These are phyloP conservation scores for Collybiopsis confluens DNA, from an alignment of 768 basidiomycete genomes.

Conservation along the genomic window DNA sequence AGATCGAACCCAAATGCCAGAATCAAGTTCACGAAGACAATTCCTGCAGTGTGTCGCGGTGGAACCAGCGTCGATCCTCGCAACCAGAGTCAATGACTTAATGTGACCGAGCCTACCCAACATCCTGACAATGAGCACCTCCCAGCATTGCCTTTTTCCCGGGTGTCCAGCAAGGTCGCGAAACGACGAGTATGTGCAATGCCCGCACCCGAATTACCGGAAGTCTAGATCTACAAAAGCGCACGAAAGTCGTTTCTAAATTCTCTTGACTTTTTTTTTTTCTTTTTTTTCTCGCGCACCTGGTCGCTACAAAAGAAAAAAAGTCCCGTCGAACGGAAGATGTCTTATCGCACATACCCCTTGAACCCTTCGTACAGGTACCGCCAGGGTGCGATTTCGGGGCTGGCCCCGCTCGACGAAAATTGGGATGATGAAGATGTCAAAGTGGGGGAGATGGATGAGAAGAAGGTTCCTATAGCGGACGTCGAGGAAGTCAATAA, in stretches of 20 bases:
- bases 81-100: too few species aligned
- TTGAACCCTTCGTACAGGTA: background rate
- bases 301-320: background rate
- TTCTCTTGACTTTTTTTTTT: background rate
- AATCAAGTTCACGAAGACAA: too few species aligned
- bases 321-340: background rate
- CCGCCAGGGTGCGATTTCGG: background rate
- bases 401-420: conserved; percentile 4
- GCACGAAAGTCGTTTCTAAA: too few species aligned
- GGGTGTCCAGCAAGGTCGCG: too few species aligned
- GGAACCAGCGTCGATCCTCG: too few species aligned
- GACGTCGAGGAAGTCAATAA: background rate
- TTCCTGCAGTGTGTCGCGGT: too few species aligned
- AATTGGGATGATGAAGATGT: background rate
- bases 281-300: conserved; percentile 7
- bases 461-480: background rate
- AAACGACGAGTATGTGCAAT: too few species aligned
- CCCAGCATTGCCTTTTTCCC: too few species aligned
- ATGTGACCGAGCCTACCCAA: too few species aligned
- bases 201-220: background rate
- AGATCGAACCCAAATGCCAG: too few species aligned
- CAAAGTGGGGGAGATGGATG: background rate
- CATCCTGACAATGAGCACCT: too few species aligned
- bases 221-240: background rate
- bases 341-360: background rate